Evolutionary conservation across 495 filamentous ascomycete genomes (phyloP), one percentile per base, ranked within the genome.

Genomic region (Trichoderma orchidacearum): DNA sequence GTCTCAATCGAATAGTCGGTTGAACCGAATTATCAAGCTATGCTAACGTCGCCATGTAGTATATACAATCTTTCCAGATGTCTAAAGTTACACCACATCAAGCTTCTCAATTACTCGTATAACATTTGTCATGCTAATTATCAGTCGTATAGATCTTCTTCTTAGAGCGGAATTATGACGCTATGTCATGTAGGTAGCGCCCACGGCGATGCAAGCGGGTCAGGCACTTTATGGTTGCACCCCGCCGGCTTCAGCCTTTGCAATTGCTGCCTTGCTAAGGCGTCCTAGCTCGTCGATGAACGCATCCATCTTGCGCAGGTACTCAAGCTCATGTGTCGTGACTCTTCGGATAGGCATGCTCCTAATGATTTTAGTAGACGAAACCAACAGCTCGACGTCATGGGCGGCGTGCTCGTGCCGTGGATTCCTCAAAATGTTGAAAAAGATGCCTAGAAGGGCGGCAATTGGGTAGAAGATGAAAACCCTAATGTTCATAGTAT

Each of bases 391-490:
- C 3, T 64, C 67, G 3, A 80, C 41, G 48, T 80, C 77, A 27
- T 69, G 69, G 8, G 67, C 64, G 28, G 75, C 73, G 32, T 73
- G 68, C 0, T 70, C 68, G 48, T 75, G 66, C 3, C 72, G 58
- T 3, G 77, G 77, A 52, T 75, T 72, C 17, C 73, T 65, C 5
- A 80, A 66, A 54, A 79, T 74, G 54, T 70, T 75, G 66, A 72
- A 79, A 55, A 80, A 80, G 29, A 80, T 70, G 13, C 67, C 66
- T 30, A 76, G 64, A 21, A 77, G 64, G 28, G 76, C 75, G 18
- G 76, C 75, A 59, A 79, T 75, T 32, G 76, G 77, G 56, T 80
- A 80, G 62, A 77, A 78, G 15, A 78, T 67, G 0, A 78, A 58
- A 11, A 68, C 70, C 70, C 74, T 77, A 27, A 23, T 6, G 36